Base-by-base conservation (phyloP, 2,329 filamentous ascomycete species). In the Curvularia eragrostidis region DNA sequence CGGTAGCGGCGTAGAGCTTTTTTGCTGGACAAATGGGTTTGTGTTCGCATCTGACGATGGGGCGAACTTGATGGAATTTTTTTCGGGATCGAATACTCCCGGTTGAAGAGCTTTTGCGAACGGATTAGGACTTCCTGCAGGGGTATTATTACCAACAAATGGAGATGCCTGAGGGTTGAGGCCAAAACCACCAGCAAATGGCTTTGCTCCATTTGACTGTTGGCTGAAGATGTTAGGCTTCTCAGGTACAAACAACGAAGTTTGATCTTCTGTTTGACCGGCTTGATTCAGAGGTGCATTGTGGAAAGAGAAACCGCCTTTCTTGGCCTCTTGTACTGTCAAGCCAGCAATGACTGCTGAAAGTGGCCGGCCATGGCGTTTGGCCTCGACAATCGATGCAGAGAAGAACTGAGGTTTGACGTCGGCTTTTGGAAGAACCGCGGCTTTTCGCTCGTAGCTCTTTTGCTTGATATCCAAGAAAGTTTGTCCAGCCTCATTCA, bases 271-370 rank as follows among this genome's bases (percentile, higher is more conserved):
- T 24, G 24, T 43, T 32, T 47, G 59, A 43, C 49, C 43, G 19
- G 36, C 42, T 42, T 48, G 48, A 30, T 49, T 34, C 26, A 7
- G 15, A 8, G 26, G 19, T 24, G 19, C 8, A 32, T 42, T 34
- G 8, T 75, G 74, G n/a, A 82, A 79, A 41, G 87, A 74, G 75
- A 85, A 78, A 8, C 81, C 82, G 43, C 79, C 71, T 15, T 70
- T 75, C 41, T 77, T 78, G 18, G 86, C 84, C 64, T 83, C 78
- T 43, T 76, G 75, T 44, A 87, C 80, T 43, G 75, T 81, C 69
- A 86, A 75, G 13, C 85, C 85, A 65, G 83, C 80, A 52, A 88
- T 83, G 26, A 89, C 74, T 8, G 85, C 83, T 21, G 82, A 81
- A n/a, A 86, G 72, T 1, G 78, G 82, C 63, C 86, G 80, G 21